Evolutionary conservation across 164 flowering plant genomes (phyloP), one percentile per base, ranked within the genome.

Genomic region (Berberis thunbergii): DNA sequence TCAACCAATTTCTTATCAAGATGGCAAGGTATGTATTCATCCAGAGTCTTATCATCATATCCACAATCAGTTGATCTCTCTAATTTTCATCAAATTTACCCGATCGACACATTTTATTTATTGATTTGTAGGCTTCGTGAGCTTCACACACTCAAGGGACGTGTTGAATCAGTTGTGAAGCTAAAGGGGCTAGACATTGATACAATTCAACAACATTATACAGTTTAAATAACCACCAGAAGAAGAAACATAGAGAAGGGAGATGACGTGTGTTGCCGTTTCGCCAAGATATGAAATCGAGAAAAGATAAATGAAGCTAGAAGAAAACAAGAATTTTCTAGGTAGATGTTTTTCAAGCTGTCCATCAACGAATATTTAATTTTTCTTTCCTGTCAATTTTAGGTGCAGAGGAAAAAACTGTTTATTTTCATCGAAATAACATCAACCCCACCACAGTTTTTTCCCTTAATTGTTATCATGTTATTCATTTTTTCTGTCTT

Each of bases 141-240:
- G 8, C 49, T 8, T 4, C 49, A 46, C 4, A 86, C 91, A 4
- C 83, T 86, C 61, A 86, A 86, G 75, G 91, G 91, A 1, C 91
- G 84, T 59, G 91, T 86, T 6, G 88, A 86, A 60, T 86, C 91
- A 1, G 88, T 86, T 63, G 88, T 81, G 73, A 84, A 86, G 84
- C 82, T 86, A 49, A 86, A 86, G 60, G 87, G 87, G 13, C 72
- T 86, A 58, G 91, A 86, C 75, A 82, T 86, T 10, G 91, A 86
- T 7, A 86, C 84, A 0, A 84, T 84, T 59, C 88, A 82, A 77
- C 88, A 84, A 66, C 91, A 86, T 67, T 86, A 86, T 58, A 86
- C 91, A 1, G 85, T 86, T 62, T 86, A 73, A 73, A 0, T 26
- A 26, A 26, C 26, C 26, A 26, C 26, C 26, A 45, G 46, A 59